Base-by-base conservation (phyloP, 768 basidiomycete genomes). In the Suillus subalutaceus region DNA sequence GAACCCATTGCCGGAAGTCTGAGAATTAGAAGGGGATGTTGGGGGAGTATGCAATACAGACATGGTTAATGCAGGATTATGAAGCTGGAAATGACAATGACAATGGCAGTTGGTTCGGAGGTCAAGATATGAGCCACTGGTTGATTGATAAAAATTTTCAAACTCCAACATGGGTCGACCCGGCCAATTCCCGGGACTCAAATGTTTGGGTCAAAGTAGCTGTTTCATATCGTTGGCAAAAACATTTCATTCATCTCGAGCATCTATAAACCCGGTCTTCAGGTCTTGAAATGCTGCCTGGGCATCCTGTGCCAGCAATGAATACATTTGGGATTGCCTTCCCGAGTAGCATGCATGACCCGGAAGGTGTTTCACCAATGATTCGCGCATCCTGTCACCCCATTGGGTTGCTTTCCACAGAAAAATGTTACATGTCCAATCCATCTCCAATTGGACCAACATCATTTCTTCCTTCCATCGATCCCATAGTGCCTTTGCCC, bases 391-490 rank as follows among this genome's bases (percentile, higher is more conserved):
- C n/a, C n/a, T n/a, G 46, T 23, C n/a, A 5, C 46, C n/a, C 46
- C n/a, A 48, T n/a, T 48, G n/a, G 23, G 48, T 26, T 50, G 48
- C 48, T 50, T 50, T 50, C 48, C 23, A 50, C 48, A 48, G 6
- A 5, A 23, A 50, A 50, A 26, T 15, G 48, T 50, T 50, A 6
- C 23, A 50, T 20, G 23, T 50, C 48, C 48, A 50, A 13, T 50
- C 48, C 48, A 50, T 50, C 48, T 50, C 48, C 10, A 50, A 50
- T 50, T 50, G 12, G 23, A 50, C 48, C 48, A 50, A 26, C 1
- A 15, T 50, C 48, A 41, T 32, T 43, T 65, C 66, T 43, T 67
- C 66, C 37, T 20, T 23, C 53, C 66, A 67, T 56, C 44, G 23
- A 30, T 65, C 55, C 20, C 15, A 3, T 16, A 43, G 13, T 3